These are phyloP conservation scores for Rhizopus microsporus DNA, from an alignment of 371 early-diverging fungal species.

Conservation along the genomic window DNA sequence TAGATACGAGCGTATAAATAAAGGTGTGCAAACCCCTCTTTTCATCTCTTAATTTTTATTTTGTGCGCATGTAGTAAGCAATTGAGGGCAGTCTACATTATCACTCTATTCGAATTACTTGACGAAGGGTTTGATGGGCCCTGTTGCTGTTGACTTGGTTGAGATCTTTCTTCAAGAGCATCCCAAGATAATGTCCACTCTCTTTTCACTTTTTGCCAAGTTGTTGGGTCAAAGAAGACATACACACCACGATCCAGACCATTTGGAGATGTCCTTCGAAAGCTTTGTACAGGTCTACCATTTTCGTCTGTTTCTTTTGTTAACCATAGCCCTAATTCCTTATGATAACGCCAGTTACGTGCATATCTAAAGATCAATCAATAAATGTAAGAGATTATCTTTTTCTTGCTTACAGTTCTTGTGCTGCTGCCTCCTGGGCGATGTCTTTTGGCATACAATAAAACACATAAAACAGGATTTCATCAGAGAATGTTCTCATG, in stretches of 20 bases:
- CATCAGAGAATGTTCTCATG: conserved; percentile 76
- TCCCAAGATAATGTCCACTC: conserved; percentile 83
- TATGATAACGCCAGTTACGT: conserved; percentile 92
- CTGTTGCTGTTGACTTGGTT: conserved; percentile 13
- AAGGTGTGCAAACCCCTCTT: conserved; percentile 51
- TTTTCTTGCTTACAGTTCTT: conserved; percentile 67
- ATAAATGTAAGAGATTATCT: background rate
- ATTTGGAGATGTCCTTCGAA: conserved; percentile 46
- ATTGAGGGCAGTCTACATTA: background rate
- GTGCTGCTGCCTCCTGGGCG: conserved; percentile 91
- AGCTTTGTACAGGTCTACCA: conserved; percentile 29
- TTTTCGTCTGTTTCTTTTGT: conserved; percentile 60
- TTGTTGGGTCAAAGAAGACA: conserved; percentile 82
- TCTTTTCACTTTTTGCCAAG: conserved; percentile 82
- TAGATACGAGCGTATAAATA: conserved; percentile 50
- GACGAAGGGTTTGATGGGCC: background rate
- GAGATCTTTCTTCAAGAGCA: conserved; percentile 77
- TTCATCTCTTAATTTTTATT: conserved; percentile 14
- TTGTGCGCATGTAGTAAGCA: too few species aligned
- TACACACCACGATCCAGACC: conserved; percentile 78
- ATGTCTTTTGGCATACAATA: conserved; percentile 89
- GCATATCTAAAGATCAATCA: conserved; percentile 47
- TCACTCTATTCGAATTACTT: conserved; percentile 1
- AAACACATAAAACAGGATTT: conserved; percentile 95
- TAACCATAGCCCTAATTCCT: conserved; percentile 84